Evolutionary conservation across 1,284 basidiomycete species (phyloP).

Genomic region (Tilletia setariae): DNA sequence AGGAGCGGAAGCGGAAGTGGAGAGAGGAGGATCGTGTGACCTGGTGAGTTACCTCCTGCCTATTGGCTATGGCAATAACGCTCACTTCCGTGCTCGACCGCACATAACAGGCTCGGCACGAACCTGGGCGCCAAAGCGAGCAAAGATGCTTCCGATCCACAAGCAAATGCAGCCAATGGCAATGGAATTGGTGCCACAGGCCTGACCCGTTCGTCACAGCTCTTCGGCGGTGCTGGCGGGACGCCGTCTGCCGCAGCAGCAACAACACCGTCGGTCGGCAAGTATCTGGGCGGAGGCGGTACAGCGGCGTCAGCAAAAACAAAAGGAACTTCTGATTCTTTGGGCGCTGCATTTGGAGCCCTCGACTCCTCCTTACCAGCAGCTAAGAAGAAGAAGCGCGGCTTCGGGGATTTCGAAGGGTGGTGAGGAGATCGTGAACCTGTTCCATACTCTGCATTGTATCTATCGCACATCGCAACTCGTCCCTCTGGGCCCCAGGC

Average conservation of each 20-base stretch:
- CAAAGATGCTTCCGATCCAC: not conserved
- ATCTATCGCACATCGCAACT: no score
- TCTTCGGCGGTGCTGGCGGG: not conserved
- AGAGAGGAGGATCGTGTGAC: slow-evolving; percentile 48
- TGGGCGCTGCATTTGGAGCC: not conserved
- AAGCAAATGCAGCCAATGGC: no score
- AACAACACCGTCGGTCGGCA: slow-evolving; percentile 17
- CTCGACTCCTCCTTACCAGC: not conserved
- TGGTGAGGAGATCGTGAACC: slow-evolving; percentile 27
- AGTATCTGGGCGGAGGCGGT: slow-evolving; percentile 15
- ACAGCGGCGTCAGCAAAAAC: not conserved
- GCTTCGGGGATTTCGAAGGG: slow-evolving; percentile 44
- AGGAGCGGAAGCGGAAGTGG: slow-evolving; percentile 39
- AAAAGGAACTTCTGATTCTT: not conserved
- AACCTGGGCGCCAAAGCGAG: slow-evolving; percentile 16
- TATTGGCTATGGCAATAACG: not conserved
- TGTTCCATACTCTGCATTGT: no score
- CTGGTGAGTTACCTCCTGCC: slow-evolving; percentile 29
- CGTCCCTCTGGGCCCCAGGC: no score
- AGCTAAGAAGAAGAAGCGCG: slow-evolving; percentile 19
- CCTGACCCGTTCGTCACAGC: slow-evolving; percentile 6
- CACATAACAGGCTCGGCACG: slow-evolving; percentile 25
- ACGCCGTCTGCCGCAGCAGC: slow-evolving; percentile 17
- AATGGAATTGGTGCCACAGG: not conserved
- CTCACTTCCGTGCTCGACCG: not conserved